Evolutionary conservation across 1,284 basidiomycete genomes (phyloP).

Genomic region (Leccinum ambiguum): DNA sequence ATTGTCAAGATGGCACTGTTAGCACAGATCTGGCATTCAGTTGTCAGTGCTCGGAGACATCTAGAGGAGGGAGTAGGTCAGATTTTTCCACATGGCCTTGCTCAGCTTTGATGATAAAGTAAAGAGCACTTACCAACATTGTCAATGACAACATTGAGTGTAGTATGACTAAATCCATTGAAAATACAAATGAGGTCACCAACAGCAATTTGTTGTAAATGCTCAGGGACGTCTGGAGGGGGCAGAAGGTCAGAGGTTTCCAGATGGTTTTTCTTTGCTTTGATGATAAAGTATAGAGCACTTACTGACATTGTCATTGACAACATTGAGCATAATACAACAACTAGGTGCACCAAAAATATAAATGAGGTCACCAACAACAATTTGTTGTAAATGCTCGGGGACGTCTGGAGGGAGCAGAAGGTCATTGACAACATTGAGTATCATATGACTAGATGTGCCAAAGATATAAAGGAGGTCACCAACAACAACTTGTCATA

Average conservation of each 20-base stretch:
- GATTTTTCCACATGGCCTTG: not conserved
- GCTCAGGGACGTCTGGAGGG: not conserved
- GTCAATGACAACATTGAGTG: too few species aligned
- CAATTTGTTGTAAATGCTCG: not conserved
- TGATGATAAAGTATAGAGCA: too few species aligned
- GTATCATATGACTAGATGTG: not conserved
- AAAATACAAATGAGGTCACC: not conserved
- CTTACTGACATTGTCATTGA: too few species aligned
- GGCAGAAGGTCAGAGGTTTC: not conserved
- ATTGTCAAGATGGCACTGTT: too few species aligned
- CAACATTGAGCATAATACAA: too few species aligned
- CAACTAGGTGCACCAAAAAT: not conserved
- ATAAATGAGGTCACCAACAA: not conserved
- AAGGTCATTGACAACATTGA: too few species aligned
- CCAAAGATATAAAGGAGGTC: not conserved
- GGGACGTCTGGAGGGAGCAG: not conserved
- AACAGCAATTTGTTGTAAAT: not conserved
- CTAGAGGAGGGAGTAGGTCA: not conserved
- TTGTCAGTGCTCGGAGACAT: not conserved
- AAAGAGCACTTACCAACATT: too few species aligned
- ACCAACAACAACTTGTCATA: not conserved
- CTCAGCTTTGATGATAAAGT: too few species aligned
- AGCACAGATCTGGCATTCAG: not conserved
- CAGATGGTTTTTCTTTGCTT: not conserved
- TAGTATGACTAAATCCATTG: too few species aligned